Evolutionary conservation across 352 stramenopile genomes (phyloP).

Genomic region (Phytophthora tentaculata): DNA sequence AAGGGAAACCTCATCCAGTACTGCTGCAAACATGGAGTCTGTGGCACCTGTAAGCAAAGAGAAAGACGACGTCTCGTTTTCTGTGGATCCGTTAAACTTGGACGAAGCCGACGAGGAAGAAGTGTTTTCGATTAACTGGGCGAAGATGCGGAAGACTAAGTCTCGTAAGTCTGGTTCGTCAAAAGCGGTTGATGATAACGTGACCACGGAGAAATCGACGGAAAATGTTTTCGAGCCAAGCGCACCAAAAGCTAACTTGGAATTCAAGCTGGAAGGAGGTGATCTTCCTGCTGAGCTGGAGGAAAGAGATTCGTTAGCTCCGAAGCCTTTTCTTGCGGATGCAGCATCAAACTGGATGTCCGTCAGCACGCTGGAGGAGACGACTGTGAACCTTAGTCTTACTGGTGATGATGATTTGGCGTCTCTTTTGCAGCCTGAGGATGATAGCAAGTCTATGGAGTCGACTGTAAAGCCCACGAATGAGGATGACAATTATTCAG

Average conservation of each 20-base stretch:
- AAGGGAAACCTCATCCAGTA: slow-evolving; percentile 6
- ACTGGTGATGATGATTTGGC: slow-evolving; percentile 17
- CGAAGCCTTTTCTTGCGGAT: slow-evolving; percentile 18
- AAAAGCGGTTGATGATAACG: slow-evolving; percentile 8
- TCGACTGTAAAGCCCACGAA: neutral
- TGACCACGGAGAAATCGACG: neutral
- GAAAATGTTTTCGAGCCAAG: slow-evolving; percentile 11
- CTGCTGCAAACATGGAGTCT: neutral
- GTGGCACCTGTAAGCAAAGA: neutral
- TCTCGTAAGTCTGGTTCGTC: slow-evolving; percentile 9
- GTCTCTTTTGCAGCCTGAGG: slow-evolving; percentile 1
- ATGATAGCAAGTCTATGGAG: slow-evolving; percentile 4
- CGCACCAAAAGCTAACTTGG: slow-evolving; percentile 1
- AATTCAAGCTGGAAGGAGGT: neutral
- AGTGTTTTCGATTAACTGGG: slow-evolving; percentile 50
- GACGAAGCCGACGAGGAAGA: slow-evolving; percentile 41
- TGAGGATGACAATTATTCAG: neutral
- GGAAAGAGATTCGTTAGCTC: neutral
- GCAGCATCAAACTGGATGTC: slow-evolving; percentile 39
- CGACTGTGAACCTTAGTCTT: slow-evolving; percentile 11
- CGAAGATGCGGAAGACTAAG: slow-evolving; percentile 49
- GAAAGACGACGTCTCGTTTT: neutral
- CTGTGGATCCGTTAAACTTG: neutral
- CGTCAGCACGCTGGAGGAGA: slow-evolving; percentile 11
- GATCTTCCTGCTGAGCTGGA: neutral